These are phyloP conservation scores for Dentiscutata heterogama DNA, from an alignment of 371 early-diverging fungal species.

Conservation along the genomic window DNA sequence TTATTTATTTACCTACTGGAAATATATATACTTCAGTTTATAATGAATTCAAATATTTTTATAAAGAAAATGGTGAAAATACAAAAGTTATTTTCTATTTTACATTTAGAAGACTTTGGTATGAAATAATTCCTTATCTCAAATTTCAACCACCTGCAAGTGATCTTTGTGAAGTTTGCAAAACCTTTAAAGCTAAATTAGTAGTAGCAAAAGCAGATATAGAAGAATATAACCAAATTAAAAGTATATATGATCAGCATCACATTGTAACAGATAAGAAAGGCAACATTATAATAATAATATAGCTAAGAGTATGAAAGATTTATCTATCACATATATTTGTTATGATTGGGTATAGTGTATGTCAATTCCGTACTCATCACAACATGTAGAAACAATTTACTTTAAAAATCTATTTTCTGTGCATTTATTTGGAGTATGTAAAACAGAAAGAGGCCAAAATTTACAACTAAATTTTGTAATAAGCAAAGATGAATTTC, in stretches of 20 bases:
- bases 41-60: conserved; percentile 15
- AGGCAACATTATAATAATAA: conserved; percentile 32
- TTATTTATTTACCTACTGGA: not conserved
- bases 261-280: not conserved
- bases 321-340: not conserved
- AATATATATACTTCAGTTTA: not conserved
- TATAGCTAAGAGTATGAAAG: not conserved
- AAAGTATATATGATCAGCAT: conserved; percentile 4
- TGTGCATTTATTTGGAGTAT: conserved; percentile 18
- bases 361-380: not conserved
- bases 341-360: conserved; percentile 24
- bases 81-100: not conserved
- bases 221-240: not conserved
- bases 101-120: not conserved
- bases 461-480: not conserved
- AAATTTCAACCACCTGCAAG: not conserved
- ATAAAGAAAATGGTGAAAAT: not conserved
- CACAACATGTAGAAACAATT: not conserved
- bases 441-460: not conserved
- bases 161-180: not conserved
- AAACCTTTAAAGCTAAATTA: conserved; percentile 7
- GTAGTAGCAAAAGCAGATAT: not conserved
- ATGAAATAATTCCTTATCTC: not conserved
- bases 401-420: not conserved
- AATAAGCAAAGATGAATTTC: not conserved